Percentiles rank a stretch among this genome's conserved stretches.
Conservation (phyloP, 768 basidiomycete species). For the Lactarius akahatsu region DNA sequence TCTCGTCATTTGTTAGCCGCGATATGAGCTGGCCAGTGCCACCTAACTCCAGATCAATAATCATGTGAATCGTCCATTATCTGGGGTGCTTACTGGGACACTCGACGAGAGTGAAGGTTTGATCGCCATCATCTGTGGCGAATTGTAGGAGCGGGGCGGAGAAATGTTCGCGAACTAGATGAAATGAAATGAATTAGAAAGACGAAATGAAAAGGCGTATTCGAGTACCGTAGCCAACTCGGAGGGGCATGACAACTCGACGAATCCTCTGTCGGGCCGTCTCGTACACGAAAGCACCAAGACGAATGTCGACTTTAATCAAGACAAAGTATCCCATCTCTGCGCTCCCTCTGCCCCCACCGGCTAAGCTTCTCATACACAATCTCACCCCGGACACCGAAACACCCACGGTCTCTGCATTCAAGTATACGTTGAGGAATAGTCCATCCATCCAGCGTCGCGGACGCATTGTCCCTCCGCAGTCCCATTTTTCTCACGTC, state of each 20-base stretch:
- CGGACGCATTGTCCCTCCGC: slow-evolving; percentile 54
- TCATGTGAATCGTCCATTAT: not conserved
- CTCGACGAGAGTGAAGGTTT: slow-evolving; percentile 81
- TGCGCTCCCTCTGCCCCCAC: slow-evolving; percentile 50
- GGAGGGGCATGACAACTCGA: slow-evolving; percentile 27
- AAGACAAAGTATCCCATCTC: slow-evolving; percentile 45
- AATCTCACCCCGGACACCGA: slow-evolving; percentile 59
- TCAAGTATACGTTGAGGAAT: slow-evolving; percentile 49
- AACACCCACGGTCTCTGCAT: slow-evolving; percentile 51
- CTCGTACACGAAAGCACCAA: not conserved
- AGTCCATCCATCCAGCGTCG: slow-evolving; percentile 70
- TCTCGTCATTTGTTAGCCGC: slow-evolving; percentile 68
- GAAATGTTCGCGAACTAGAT: slow-evolving; percentile 81
- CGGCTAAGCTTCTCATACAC: slow-evolving; percentile 42
- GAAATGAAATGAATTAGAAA: not conserved
- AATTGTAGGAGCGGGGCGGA: slow-evolving; percentile 90
- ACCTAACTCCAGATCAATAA: slow-evolving; percentile 43
- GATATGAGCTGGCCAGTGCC: slow-evolving; percentile 85
- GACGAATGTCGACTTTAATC: slow-evolving; percentile 28
- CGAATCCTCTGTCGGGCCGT: not conserved
- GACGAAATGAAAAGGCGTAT: not conserved
- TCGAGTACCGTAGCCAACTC: slow-evolving; percentile 34
- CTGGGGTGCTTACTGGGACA: slow-evolving; percentile 66
- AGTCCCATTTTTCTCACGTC: slow-evolving; percentile 76
- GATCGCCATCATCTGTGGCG: slow-evolving; percentile 60